These are phyloP conservation scores for Monosporascus ibericus DNA, from an alignment of 2,329 filamentous ascomycete species.

Conservation along the genomic window DNA sequence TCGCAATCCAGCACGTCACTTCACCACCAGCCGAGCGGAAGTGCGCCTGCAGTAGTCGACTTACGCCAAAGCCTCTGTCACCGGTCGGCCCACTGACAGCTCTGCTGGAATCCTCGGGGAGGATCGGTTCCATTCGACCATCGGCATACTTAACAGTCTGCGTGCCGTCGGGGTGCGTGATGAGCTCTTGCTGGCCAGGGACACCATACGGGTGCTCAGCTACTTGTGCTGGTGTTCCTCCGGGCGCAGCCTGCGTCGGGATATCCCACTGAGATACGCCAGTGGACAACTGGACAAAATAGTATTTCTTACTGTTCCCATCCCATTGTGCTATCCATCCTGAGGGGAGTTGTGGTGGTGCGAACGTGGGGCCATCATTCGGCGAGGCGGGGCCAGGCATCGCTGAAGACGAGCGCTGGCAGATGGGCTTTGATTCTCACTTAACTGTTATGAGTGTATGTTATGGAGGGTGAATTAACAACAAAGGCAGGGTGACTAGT, in stretches of 20 bases:
- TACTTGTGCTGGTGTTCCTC: slow-evolving; percentile 50
- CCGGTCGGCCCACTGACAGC: slow-evolving; percentile 46
- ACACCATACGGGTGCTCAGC: slow-evolving; percentile 58
- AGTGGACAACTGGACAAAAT: slow-evolving; percentile 67
- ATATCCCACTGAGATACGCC: slow-evolving; percentile 70
- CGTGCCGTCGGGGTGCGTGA: slow-evolving; percentile 56
- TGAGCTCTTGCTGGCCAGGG: slow-evolving; percentile 45
- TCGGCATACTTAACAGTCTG: slow-evolving; percentile 57
- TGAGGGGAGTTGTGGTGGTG: slow-evolving; percentile 53
- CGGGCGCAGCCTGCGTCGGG: slow-evolving; percentile 58
- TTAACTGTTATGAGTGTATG: neutral
- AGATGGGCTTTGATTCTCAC: slow-evolving; percentile 11
- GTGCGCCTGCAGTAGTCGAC: slow-evolving; percentile 26
- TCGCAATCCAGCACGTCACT: slow-evolving; percentile 11
- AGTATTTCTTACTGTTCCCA: slow-evolving; percentile 57
- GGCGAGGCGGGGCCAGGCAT: slow-evolving; percentile 56
- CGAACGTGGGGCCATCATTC: slow-evolving; percentile 51
- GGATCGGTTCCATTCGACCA: slow-evolving; percentile 54
- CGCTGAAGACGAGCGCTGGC: slow-evolving; percentile 11
- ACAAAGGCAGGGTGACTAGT: too few relatives aligned
- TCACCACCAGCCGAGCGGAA: slow-evolving; percentile 1
- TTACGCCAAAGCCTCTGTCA: slow-evolving; percentile 61
- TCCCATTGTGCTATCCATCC: slow-evolving; percentile 70
- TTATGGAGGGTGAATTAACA: too few relatives aligned
- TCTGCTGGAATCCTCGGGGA: slow-evolving; percentile 43